Conservation (phyloP, 2,329 filamentous ascomycete species). For the Penicillium aurantiogriseum region DNA sequence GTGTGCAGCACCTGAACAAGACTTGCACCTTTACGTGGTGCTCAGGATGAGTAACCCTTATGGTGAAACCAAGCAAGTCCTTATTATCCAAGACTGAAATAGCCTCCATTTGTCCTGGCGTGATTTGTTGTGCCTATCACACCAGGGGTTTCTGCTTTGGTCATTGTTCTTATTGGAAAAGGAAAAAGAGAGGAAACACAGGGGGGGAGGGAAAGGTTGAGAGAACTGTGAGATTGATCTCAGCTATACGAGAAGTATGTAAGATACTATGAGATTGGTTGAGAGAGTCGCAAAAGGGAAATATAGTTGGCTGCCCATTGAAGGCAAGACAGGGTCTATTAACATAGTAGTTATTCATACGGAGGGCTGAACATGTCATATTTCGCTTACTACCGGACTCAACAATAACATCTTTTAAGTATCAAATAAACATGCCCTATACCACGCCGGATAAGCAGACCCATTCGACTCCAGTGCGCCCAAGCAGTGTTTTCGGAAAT, state of each 20-base stretch:
- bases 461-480: constrained; percentile 25
- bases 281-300: no score
- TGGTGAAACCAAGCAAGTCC: constrained; percentile 20
- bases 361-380: background rate
- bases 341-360: background rate
- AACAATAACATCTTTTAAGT: constrained; percentile 2
- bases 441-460: constrained; percentile 8
- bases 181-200: background rate
- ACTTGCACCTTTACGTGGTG: constrained; percentile 23
- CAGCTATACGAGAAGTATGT: background rate
- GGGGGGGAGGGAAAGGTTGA: background rate
- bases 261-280: no score
- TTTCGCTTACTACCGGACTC: constrained; percentile 1
- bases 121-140: background rate
- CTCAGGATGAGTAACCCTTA: constrained; percentile 16
- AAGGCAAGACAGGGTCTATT: background rate
- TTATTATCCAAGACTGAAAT: background rate
- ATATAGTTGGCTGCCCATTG: background rate
- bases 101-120: background rate
- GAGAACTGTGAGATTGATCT: background rate
- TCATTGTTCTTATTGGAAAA: background rate
- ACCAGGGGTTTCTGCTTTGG: background rate
- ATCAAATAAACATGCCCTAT: constrained; percentile 10
- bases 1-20: constrained; percentile 12
- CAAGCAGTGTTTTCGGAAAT: constrained; percentile 8